These are phyloP conservation scores for Eucalyptus albens DNA, from an alignment of 345 rosid species.

Conservation along the genomic window DNA sequence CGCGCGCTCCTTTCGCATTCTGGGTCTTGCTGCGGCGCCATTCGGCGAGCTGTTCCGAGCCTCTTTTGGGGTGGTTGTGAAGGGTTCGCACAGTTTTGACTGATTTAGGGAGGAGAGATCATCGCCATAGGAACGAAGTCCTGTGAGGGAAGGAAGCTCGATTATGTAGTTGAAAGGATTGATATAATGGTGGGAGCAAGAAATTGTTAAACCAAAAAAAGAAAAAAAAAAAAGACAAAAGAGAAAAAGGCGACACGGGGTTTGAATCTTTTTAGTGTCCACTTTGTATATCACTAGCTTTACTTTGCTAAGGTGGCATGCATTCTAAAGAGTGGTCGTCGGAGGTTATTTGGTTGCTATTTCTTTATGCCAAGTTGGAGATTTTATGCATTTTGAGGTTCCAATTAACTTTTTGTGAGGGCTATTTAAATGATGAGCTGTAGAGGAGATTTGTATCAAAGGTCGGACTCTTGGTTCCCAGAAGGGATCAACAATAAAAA, in stretches of 20 bases:
- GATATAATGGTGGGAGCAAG: not conserved
- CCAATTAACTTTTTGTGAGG: not conserved
- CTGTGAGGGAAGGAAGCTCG: not conserved
- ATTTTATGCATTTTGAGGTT: not conserved
- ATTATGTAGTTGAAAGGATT: not conserved
- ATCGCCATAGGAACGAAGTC: not conserved
- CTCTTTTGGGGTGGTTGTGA: not conserved
- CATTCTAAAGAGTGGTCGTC: not conserved
- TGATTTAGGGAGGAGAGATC: not conserved
- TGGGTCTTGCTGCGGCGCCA: not conserved
- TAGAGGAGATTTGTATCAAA: not conserved
- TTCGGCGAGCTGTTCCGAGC: not conserved
- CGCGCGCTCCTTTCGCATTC: not conserved
- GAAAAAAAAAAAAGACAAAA: not conserved
- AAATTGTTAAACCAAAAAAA: not conserved
- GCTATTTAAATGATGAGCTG: not conserved
- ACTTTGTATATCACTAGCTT: not conserved
- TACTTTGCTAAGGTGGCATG: not conserved
- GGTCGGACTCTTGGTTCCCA: not conserved
- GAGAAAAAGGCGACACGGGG: not conserved
- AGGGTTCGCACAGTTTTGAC: not conserved
- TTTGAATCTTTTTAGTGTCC: not conserved
- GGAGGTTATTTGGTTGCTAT: not conserved
- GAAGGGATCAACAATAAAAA: not conserved
- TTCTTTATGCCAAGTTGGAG: not conserved